Conservation (phyloP, 2,329 filamentous ascomycete genomes). For the Blastomyces percursus region DNA sequence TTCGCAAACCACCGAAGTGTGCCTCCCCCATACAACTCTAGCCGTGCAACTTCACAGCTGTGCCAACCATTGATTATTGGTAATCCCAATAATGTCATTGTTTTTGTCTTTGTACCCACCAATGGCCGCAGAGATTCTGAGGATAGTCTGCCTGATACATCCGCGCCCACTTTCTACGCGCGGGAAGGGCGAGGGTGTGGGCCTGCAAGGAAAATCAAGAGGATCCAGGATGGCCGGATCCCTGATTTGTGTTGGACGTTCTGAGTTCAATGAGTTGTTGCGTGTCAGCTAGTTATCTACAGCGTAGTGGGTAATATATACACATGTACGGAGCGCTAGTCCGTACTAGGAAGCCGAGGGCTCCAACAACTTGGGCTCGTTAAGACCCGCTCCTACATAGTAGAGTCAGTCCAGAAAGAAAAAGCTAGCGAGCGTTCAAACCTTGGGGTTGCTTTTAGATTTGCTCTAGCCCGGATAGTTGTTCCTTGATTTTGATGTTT, state of each 20-base stretch:
- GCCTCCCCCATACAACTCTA: neutral
- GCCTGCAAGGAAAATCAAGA: neutral
- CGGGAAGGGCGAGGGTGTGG: neutral
- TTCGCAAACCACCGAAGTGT: neutral
- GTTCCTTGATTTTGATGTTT: neutral
- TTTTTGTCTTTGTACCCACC: neutral
- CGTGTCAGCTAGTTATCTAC: too few species aligned
- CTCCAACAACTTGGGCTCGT: too few species aligned
- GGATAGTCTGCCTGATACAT: neutral
- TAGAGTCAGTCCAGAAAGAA: neutral
- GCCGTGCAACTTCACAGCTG: neutral
- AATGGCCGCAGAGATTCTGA: too few species aligned
- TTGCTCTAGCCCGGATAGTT: neutral
- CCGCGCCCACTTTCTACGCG: neutral
- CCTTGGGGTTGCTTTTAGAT: slow-evolving; percentile 1
- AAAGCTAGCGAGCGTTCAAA: neutral
- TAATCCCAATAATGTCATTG: slow-evolving; percentile 3
- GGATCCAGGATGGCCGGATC: neutral
- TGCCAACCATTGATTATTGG: neutral
- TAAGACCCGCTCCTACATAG: too few species aligned
- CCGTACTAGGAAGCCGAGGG: too few species aligned
- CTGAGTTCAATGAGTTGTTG: too few species aligned
- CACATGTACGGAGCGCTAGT: too few species aligned
- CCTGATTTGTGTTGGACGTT: too few species aligned
- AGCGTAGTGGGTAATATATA: too few species aligned